Conservation (phyloP, 2,329 filamentous ascomycete genomes). For the Curvularia eragrostidis region DNA sequence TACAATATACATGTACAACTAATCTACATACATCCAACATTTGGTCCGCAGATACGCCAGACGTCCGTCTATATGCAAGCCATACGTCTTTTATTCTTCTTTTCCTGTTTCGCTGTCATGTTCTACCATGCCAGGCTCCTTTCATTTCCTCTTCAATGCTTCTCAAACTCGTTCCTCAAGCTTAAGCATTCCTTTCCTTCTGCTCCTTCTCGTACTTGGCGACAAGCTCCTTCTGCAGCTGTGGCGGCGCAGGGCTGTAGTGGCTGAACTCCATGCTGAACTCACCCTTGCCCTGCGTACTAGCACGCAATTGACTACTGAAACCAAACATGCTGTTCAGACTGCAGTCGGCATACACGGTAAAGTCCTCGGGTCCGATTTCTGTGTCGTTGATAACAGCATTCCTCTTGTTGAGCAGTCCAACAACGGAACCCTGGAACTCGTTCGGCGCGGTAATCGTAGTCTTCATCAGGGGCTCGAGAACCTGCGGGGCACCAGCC, state of each 20-base stretch:
- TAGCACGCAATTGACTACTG: slow-evolving; percentile 85
- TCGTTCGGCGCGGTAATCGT: slow-evolving; percentile 94
- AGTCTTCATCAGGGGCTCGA: slow-evolving; percentile 98
- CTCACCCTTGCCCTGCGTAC: slow-evolving; percentile 97
- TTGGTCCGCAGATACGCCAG: slow-evolving; percentile 19
- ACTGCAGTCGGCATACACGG: slow-evolving; percentile 87
- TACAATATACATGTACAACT: slow-evolving; percentile 29
- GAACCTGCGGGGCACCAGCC: slow-evolving; percentile 78
- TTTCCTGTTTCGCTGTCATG: background rate
- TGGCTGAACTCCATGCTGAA: slow-evolving; percentile 99
- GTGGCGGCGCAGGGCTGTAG: slow-evolving; percentile 84
- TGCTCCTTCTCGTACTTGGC: slow-evolving; percentile 72
- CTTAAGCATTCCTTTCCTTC: slow-evolving; percentile 68
- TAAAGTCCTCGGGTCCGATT: slow-evolving; percentile 92
- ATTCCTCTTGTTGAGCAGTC: slow-evolving; percentile 94
- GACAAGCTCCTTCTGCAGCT: slow-evolving; percentile 82
- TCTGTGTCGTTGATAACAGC: slow-evolving; percentile 96
- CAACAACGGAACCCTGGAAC: slow-evolving; percentile 96
- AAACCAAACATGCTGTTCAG: slow-evolving; percentile 99
- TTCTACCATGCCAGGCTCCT: background rate
- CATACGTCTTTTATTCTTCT: slow-evolving; percentile 2
- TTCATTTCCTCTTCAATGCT: background rate
- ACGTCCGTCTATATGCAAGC: slow-evolving; percentile 30
- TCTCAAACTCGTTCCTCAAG: slow-evolving; percentile 25
- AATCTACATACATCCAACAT: slow-evolving; percentile 17